These are phyloP conservation scores for Mytilinidion resinicola DNA, from an alignment of 495 filamentous ascomycete genomes.

Conservation along the genomic window DNA sequence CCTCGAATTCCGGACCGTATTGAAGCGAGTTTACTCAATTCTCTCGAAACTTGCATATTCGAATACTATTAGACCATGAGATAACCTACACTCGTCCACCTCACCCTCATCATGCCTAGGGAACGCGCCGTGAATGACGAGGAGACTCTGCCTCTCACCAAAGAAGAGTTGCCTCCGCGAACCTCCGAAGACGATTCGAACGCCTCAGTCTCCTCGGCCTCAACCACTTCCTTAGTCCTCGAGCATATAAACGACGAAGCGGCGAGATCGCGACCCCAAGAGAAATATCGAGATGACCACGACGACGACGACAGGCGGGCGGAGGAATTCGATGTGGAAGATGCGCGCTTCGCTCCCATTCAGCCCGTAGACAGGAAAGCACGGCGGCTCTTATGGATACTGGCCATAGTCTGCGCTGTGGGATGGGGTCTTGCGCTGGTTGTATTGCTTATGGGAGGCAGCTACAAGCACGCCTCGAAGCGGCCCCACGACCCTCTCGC, in stretches of 20 bases:
- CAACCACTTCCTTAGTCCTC: slow-evolving; percentile 71
- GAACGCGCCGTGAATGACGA: slow-evolving; percentile 24
- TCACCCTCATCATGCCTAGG: slow-evolving; percentile 17
- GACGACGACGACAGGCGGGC: not conserved
- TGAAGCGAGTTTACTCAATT: too few species aligned
- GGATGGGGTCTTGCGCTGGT: slow-evolving; percentile 76
- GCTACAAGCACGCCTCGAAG: slow-evolving; percentile 56
- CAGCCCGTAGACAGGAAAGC: slow-evolving; percentile 53
- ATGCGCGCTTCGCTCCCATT: slow-evolving; percentile 31
- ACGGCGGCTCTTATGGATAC: slow-evolving; percentile 60
- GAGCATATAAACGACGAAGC: slow-evolving; percentile 55
- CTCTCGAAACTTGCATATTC: too few species aligned
- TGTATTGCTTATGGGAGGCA: slow-evolving; percentile 61
- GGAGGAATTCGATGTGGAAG: slow-evolving; percentile 43
- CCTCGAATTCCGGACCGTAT: too few species aligned
- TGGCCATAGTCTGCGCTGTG: slow-evolving; percentile 60
- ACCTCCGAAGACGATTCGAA: slow-evolving; percentile 39
- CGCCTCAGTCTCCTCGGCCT: slow-evolving; percentile 61
- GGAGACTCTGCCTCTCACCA: slow-evolving; percentile 29
- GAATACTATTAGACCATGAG: too few species aligned
- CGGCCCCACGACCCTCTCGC: slow-evolving; percentile 62
- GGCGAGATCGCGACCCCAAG: slow-evolving; percentile 30
- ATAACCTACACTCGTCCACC: too few species aligned
- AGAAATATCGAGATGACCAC: slow-evolving; percentile 41
- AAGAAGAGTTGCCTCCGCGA: slow-evolving; percentile 8